Evolutionary conservation across 495 filamentous ascomycete genomes (phyloP), one percentile per base, ranked within the genome.

Genomic region (Aspergillus conjunctus): DNA sequence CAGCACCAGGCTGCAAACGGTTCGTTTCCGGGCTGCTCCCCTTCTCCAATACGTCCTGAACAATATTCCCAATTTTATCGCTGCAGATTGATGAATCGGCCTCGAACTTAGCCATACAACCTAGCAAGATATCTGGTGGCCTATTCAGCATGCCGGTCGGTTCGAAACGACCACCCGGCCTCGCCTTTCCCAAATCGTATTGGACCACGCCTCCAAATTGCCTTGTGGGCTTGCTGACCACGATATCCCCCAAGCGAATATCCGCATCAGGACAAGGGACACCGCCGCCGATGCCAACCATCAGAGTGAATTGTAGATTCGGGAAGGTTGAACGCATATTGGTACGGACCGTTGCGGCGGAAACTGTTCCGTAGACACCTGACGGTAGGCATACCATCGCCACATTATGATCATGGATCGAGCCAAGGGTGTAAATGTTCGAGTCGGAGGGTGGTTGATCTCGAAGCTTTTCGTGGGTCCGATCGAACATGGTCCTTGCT

Each of bases 231-330:
- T 54, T 18, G 55, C 65, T 66, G 45, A 73, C 59, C n/a, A 73
- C 70, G 10, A 73, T 61, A 44, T 73, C 71, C 12, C 71, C 71
- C 2, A 73, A 60, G 1, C 70, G 63, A 45, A 73, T 67, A 60
- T 73, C 67, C 0, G 5, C n/a, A n/a, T 53, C 18, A 2, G 20
- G 1, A 18, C 1, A 30, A 1, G 61, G 61, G 12, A 78, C 65
- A 0, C 77, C 77, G 15, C 77, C 74, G 8, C 76, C 71, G 45
- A 80, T 79, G 3, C 78, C 77, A 0, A 80, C 74, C 58, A 78
- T 65, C 7, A 81, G 54, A 32, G 15, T 17, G 32, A 54, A 22
- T 7, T 33, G 51, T 0, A 81, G 62, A 15, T 17, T 64, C 64
- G 72, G 65, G 59, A 83, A 84, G 34, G 51, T 79, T 6, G 64